Evolutionary conservation across 1,284 basidiomycete species (phyloP).

Genomic region (Trichosporon coremiiforme): DNA sequence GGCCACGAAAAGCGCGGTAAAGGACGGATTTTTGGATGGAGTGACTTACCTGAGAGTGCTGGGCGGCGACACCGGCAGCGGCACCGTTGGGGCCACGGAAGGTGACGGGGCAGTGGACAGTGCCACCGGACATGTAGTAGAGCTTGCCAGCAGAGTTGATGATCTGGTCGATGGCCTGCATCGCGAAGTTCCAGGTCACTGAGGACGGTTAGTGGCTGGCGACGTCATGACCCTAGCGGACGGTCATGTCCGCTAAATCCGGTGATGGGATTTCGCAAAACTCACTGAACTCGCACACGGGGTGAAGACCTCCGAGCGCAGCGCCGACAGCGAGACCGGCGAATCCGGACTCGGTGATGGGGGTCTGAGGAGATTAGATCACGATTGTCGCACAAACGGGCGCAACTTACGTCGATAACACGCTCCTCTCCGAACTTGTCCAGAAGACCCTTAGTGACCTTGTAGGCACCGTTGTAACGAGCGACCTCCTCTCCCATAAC

Average conservation of each 20-base stretch:
- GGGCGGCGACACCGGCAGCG: slow-evolving; percentile 90
- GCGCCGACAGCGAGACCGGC: slow-evolving; percentile 95
- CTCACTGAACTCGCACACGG: slow-evolving; percentile 93
- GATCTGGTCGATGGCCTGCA: slow-evolving; percentile 95
- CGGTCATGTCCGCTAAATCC: slow-evolving; percentile 2
- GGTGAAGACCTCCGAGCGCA: slow-evolving; percentile 88
- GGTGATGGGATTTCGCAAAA: slow-evolving; percentile 22
- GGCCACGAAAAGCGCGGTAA: background rate
- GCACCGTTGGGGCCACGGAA: slow-evolving; percentile 99
- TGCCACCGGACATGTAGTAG: slow-evolving; percentile 99
- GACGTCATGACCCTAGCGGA: slow-evolving; percentile 15
- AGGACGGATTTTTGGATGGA: background rate
- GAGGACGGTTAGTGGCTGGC: slow-evolving; percentile 21
- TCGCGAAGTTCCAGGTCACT: slow-evolving; percentile 57
- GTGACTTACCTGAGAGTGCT: slow-evolving; percentile 64
- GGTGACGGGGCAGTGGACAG: slow-evolving; percentile 94
- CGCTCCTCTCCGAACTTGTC: slow-evolving; percentile 99
- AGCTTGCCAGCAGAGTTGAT: slow-evolving; percentile 99
- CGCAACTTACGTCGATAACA: slow-evolving; percentile 74
- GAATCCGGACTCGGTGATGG: slow-evolving; percentile 99
- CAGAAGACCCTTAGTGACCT: slow-evolving; percentile 95
- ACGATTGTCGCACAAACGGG: background rate
- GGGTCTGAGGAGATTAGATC: slow-evolving; percentile 60
- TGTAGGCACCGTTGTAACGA: slow-evolving; percentile 99
- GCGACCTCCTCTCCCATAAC: slow-evolving; percentile 98